Evolutionary conservation across 2,329 filamentous ascomycete genomes (phyloP).

Genomic region (Ceratocystis papillata): DNA sequence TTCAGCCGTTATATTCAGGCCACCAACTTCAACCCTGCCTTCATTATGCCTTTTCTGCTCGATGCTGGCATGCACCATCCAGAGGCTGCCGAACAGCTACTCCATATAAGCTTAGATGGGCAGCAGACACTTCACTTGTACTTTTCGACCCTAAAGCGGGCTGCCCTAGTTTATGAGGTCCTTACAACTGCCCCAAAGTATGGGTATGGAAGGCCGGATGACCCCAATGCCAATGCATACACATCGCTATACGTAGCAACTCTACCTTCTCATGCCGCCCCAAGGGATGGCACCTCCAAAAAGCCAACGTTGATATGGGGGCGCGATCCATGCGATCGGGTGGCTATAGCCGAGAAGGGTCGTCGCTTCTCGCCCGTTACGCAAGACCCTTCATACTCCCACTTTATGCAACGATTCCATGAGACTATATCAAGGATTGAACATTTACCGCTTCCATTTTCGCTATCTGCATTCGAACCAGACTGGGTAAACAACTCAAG

Average conservation of each 20-base stretch:
- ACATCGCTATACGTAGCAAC: not conserved
- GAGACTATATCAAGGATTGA: not conserved
- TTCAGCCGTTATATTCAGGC: conserved; percentile 19
- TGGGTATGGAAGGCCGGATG: not conserved
- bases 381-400: not conserved
- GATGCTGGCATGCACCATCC: not conserved
- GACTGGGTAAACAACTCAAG: not conserved
- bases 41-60: conserved; percentile 17
- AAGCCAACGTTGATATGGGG: not conserved
- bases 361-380: conserved; percentile 6
- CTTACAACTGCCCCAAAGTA: conserved; percentile 10
- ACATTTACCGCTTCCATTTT: not conserved
- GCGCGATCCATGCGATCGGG: conserved; percentile 15
- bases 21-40: conserved; percentile 15
- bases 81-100: not conserved
- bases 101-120: conserved; percentile 13
- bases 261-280: not conserved
- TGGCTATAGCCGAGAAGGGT: conserved; percentile 3
- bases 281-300: not conserved
- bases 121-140: conserved; percentile 11
- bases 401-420: conserved; percentile 15
- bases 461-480: not conserved
- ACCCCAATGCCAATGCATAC: not conserved
- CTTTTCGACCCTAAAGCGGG: conserved; percentile 6
- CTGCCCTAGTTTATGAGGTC: conserved; percentile 7